Evolutionary conservation across 148 eudicot species (phyloP).

Genomic region (Suaeda aralocaspica): DNA sequence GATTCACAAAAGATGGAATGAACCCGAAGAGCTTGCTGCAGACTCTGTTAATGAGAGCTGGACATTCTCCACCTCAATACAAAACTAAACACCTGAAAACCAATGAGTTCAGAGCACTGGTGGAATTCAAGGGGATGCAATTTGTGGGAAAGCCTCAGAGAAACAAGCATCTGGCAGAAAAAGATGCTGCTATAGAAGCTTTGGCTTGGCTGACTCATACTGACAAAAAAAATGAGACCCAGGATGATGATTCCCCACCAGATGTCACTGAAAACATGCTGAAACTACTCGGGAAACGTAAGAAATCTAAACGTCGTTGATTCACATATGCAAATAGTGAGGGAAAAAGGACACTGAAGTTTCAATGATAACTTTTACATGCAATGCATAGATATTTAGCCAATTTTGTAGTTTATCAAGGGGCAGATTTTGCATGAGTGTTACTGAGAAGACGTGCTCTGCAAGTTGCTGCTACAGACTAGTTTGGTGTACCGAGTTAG

Average conservation of each 20-base stretch:
- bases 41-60: slow-evolving; percentile 94
- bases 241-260: slow-evolving; percentile 50
- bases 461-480: neutral
- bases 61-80: slow-evolving; percentile 95
- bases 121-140: slow-evolving; percentile 97
- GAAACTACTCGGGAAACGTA: slow-evolving; percentile 79
- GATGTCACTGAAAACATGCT: slow-evolving; percentile 97
- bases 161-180: slow-evolving; percentile 83
- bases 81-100: slow-evolving; percentile 90
- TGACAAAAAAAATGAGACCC: slow-evolving; percentile 31
- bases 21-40: slow-evolving; percentile 94
- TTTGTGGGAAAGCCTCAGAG: slow-evolving; percentile 94
- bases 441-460: neutral
- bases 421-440: neutral
- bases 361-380: neutral
- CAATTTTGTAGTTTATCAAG: neutral
- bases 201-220: slow-evolving; percentile 95
- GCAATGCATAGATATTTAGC: neutral
- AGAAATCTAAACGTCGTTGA: slow-evolving; percentile 54
- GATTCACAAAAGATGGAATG: slow-evolving; percentile 78
- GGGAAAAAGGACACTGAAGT: neutral
- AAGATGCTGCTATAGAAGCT: slow-evolving; percentile 92
- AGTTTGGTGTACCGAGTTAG: neutral
- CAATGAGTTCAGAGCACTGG: slow-evolving; percentile 88
- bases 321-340: neutral